Evolutionary conservation across 2,329 filamentous ascomycete genomes (phyloP), one percentile per base, ranked within the genome.

Genomic region (Fusarium udum): DNA sequence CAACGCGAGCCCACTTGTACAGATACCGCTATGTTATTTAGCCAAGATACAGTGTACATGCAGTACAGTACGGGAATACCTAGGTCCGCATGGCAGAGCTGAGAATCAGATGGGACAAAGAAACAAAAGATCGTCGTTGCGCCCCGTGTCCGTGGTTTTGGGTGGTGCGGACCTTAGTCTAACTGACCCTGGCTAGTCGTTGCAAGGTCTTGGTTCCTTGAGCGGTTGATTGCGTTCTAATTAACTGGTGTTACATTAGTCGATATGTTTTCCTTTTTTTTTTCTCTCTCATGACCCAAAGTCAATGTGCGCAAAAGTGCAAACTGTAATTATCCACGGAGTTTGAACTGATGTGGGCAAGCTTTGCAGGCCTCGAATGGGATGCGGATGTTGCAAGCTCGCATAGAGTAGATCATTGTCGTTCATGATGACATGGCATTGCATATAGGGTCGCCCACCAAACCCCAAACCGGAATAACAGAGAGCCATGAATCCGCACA

Each of bases 121-220:
- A 76, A 70, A 76, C 72, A 69, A 64, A 75, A 64, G 75, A 77
- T 77, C 75, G 75, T 69, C 75, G 58, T 67, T 48, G 69, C 72
- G 75, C 75, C 72, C 75, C 75, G 74, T 75, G 74, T 69, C 75
- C 75, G 67, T 77, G 75, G 75, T 67, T 78, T 77, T 78, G 75
- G 75, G 75, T 77, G 75, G 74, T 75, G 68, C 74, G 61, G 72
- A 73, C 72, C 72, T 67, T 65, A 53, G 36, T 51, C 51, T 69
- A 69, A 75, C 61, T 75, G 61, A 68, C 61, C 70, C 67, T 72
- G 67, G 73, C 69, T 72, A 74, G 74, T 63, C 39, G 43, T 57
- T 68, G 60, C 72, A 70, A 75, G 74, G 69, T 62, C 48, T 46
- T 58, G 51, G 64, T 58, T 72, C 55, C 53, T 66, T 52, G 64